Base-by-base conservation (phyloP, 805 yeast species). In the Suhomyces pyralidae region DNA sequence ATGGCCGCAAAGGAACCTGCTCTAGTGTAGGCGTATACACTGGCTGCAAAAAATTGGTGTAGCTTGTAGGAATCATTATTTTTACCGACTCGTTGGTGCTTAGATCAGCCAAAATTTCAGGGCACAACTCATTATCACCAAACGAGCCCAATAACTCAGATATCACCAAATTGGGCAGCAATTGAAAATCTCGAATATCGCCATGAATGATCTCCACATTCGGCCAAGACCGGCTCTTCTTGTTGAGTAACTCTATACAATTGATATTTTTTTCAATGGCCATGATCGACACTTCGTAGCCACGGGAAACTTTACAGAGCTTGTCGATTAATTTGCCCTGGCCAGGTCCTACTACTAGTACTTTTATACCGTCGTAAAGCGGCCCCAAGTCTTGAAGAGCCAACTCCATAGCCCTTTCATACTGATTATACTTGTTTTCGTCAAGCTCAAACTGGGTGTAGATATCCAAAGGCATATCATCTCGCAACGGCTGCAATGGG, bases 81-180 rank as follows among this genome's bases (percentile, higher is more conserved):
- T 36, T 36, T 58, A 46, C 61, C 3, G 49, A 56, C 49, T 80
- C 78, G 15, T 76, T 61, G 1, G 77, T 69, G 45, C 71, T 73
- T 2, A 90, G 66, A 8, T 36, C 45, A 1, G 48, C 46, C 15
- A 73, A 54, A 53, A 94, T 85, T 65, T 92, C 98, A 0, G 98
- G 97, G 7, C 89, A 79, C 15, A 90, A 74, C 64, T 92, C 97
- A 67, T 92, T 93, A 66, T 96, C 93, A 3, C 96, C 97, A 70
- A 93, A 88, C 14, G 96, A 88, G 5, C 97, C 97, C 25, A 92
- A 67, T 7, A 93, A 71, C 65, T 92, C 97, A 44, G 96, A 86
- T 1, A 93, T 77, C 7, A 91, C 79, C 43, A 92, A 61, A 61
- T 88, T 79, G 51, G 79, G 76, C 42, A 17, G 42, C 42, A 38